Evolutionary conservation across 768 basidiomycete genomes (phyloP).

Genomic region (Astraeus odoratus): DNA sequence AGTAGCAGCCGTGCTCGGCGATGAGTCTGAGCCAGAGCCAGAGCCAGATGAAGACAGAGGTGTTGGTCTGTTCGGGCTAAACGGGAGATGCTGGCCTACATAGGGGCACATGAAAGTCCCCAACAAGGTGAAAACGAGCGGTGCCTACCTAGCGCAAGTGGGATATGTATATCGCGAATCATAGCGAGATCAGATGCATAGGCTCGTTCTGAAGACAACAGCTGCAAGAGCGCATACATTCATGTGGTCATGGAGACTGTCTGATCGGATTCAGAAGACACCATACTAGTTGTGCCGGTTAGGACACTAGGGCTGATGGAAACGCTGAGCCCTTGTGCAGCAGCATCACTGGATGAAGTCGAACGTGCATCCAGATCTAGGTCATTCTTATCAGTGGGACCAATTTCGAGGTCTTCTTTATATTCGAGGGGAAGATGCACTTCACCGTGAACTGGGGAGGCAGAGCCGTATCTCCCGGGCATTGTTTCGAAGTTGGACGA

Average conservation of each 20-base stretch:
- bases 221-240: conserved; percentile 68
- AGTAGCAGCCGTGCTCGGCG: conserved; percentile 33
- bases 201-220: conserved; percentile 72
- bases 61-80: conserved; percentile 22
- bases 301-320: conserved; percentile 4
- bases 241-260: conserved; percentile 51
- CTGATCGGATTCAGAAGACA: conserved; percentile 22
- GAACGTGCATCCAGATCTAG: no score
- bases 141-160: conserved; percentile 63
- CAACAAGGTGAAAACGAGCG: conserved; percentile 1
- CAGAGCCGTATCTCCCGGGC: no score
- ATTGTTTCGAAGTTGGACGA: no score
- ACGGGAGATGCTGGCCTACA: conserved; percentile 36
- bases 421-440: no score
- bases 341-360: conserved; percentile 20
- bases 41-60: conserved; percentile 23
- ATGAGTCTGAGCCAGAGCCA: conserved; percentile 30
- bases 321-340: conserved; percentile 12
- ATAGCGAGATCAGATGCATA: conserved; percentile 81
- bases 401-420: no score
- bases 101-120: conserved; percentile 7
- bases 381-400: no score
- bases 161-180: conserved; percentile 72
- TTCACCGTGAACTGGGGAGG: no score
- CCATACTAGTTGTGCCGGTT: background rate